Evolutionary conservation across 148 eudicot species (phyloP).

Genomic region (Spergularia marina): DNA sequence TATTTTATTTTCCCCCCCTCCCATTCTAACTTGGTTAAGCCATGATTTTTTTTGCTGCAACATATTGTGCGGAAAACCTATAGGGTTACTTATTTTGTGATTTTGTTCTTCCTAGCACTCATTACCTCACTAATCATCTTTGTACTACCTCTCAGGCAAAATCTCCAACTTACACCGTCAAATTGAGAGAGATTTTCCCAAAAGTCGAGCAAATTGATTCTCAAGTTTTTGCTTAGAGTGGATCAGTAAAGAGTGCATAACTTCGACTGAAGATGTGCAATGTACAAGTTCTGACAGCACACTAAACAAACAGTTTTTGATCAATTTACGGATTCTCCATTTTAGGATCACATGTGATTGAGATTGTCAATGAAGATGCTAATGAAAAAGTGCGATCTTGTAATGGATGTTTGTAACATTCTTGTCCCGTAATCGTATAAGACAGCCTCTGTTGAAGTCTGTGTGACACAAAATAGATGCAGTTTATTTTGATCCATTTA

Average conservation of each 20-base stretch:
- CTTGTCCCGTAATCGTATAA: no score
- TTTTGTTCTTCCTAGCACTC: background rate
- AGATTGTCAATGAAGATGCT: no score
- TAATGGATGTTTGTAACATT: no score
- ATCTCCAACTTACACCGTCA: conserved; percentile 47
- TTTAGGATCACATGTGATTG: no score
- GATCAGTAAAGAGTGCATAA: conserved; percentile 4
- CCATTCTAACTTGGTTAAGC: background rate
- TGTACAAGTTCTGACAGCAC: background rate
- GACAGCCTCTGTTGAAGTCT: no score
- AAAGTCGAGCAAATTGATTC: conserved; percentile 85
- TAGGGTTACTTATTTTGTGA: background rate
- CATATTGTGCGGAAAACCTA: background rate
- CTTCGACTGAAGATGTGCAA: background rate
- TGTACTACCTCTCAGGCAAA: conserved; percentile 53
- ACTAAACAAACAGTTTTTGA: no score
- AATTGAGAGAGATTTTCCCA: conserved; percentile 68
- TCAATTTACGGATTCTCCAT: no score
- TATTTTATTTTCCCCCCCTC: background rate
- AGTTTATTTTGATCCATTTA: no score
- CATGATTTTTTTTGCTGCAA: background rate
- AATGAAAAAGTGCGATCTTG: no score
- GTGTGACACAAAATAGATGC: no score
- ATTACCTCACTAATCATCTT: background rate
- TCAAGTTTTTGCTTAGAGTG: conserved; percentile 48